Percentiles rank a stretch among this genome's conserved stretches.
phyloP scores from a whole-genome alignment of 163 green algal species.

The Chloroidium sp. region DNA sequence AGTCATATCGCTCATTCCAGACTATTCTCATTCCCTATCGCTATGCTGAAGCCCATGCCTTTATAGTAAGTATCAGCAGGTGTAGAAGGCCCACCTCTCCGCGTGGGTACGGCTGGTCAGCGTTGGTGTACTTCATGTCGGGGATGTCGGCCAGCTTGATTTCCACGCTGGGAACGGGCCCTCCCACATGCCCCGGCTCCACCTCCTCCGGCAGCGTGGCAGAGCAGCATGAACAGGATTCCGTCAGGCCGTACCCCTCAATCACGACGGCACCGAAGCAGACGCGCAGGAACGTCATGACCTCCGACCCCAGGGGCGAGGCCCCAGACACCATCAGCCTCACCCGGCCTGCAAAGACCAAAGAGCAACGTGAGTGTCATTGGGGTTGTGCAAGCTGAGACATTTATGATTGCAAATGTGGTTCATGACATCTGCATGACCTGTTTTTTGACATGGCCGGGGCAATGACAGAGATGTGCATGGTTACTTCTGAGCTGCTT shows the following conservation, averaged over 20 bases:
- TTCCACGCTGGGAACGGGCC: slow-evolving; percentile 68
- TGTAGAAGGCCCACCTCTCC: slow-evolving; percentile 32
- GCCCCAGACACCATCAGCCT: slow-evolving; percentile 81
- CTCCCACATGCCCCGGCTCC: slow-evolving; percentile 73
- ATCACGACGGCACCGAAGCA: slow-evolving; percentile 83
- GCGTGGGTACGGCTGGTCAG: slow-evolving; percentile 77
- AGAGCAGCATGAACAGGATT: slow-evolving; percentile 69
- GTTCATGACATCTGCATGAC: too few species aligned
- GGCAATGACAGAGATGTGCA: too few species aligned
- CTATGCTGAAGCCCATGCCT: background rate
- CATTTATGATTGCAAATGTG: too few species aligned
- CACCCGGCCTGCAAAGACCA: slow-evolving; percentile 53
- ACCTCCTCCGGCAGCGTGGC: slow-evolving; percentile 29
- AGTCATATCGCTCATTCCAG: too few species aligned
- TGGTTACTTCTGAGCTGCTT: too few species aligned
- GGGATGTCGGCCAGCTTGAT: slow-evolving; percentile 92
- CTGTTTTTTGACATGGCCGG: too few species aligned
- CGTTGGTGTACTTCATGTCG: slow-evolving; percentile 92
- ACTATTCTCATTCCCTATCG: too few species aligned
- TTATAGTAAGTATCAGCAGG: background rate
- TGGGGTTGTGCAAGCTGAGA: too few species aligned
- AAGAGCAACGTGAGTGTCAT: too few species aligned
- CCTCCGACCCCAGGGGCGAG: slow-evolving; percentile 78
- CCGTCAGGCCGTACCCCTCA: slow-evolving; percentile 91
- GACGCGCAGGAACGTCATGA: slow-evolving; percentile 89